Base-by-base conservation (phyloP, 1,284 basidiomycete genomes). In the Ganoderma lucidum region DNA sequence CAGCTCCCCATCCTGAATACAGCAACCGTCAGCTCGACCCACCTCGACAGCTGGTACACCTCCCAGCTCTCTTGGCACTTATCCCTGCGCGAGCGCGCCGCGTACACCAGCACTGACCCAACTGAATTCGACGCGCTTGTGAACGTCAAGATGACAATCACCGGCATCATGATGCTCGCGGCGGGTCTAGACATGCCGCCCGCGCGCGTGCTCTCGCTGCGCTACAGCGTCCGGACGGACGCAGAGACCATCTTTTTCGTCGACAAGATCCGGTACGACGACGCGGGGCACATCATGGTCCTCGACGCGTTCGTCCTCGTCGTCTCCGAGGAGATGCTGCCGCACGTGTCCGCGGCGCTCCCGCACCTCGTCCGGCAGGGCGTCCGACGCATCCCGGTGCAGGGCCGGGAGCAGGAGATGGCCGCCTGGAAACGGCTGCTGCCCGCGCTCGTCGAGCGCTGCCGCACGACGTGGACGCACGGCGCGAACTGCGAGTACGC, bases 401-500 rank as follows among this genome's bases (percentile, higher is more conserved):
- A 42, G 55, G 66, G 65, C 0, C 75, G 77, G 5, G 9, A 10
- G 3, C 23, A 23, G 23, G 85, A 84, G 68, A 73, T 80, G 35
- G 66, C 70, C 14, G 80, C 80, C 1, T 89, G 87, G 87, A 83
- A 83, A 64, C 76, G 82, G 64, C 75, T 88, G 10, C 73, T 89
- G 0, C 86, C 86, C 4, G 78, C 80, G 6, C 71, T 86, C 39
- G 81, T 80, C 5, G 88, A 90, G 71, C 83, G 88, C 15, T 88
- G 86, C 70, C 81, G 88, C 4, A 80, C 78, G 0, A 56, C 56
- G n/a, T 89, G 88, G 88, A 73, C 74, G 15, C 88, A 90, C 73
- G 76, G 71, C 12, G 19, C 74, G 10, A 77, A 76, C 35, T 90
- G 88, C 78, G 83, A 84, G 73, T 88, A 88, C 74, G 69, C 71